A percentile compares a stretch with the other conserved stretches of the same genome.
These are phyloP conservation scores for Geranomyces variabilis DNA, from an alignment of 192 early-diverging fungal species.

Conservation along the genomic window DNA sequence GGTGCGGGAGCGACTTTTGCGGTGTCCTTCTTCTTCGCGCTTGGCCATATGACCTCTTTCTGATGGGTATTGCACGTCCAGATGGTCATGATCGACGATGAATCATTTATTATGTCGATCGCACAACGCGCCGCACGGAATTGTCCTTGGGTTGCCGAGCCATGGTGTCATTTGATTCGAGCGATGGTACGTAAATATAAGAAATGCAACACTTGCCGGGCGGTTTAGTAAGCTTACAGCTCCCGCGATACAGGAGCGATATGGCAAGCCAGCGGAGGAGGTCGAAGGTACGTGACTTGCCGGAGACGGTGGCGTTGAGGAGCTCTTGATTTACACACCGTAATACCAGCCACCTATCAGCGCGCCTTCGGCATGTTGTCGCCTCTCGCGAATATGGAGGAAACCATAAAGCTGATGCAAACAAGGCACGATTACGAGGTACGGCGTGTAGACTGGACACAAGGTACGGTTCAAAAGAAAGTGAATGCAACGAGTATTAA, in stretches of 20 bases:
- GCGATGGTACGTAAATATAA: no score
- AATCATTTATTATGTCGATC: slow-evolving; percentile 42
- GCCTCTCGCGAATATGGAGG: slow-evolving; percentile 29
- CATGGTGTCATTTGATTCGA: slow-evolving; percentile 60
- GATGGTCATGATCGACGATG: slow-evolving; percentile 33
- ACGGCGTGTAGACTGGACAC: slow-evolving; percentile 13
- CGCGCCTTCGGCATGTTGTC: background rate
- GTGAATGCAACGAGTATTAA: background rate
- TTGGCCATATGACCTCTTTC: no score
- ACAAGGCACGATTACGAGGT: slow-evolving; percentile 16
- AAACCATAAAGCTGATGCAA: slow-evolving; percentile 34
- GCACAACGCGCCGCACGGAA: slow-evolving; percentile 65
- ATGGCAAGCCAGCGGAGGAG: background rate
- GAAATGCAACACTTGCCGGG: background rate
- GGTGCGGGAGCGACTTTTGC: no score
- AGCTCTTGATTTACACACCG: background rate
- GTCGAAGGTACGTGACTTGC: background rate
- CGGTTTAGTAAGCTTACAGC: background rate
- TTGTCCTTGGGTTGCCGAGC: slow-evolving; percentile 71
- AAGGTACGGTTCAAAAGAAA: background rate
- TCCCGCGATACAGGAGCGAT: background rate
- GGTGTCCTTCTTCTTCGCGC: no score
- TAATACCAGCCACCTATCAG: background rate
- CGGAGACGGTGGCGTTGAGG: background rate
- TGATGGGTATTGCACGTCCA: no score